Evolutionary conservation across 176 grass and related monocot species (phyloP), one percentile per base, ranked within the genome.

Genomic region (Oryza rufipogon): DNA sequence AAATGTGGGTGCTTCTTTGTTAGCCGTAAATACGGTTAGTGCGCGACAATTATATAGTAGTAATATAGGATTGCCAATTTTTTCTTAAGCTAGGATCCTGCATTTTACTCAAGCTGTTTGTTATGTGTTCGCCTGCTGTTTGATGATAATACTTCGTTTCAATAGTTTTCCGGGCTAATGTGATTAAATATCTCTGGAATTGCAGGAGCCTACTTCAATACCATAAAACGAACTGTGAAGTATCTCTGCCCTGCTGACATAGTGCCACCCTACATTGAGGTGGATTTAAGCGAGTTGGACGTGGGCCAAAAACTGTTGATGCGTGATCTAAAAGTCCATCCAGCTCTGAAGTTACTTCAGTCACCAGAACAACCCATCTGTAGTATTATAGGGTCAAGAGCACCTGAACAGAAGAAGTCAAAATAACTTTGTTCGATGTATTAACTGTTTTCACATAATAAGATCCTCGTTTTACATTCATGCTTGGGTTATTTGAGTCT

Each of bases 191-290:
- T 84, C 71, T 15, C 42, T 41, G 39, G 39, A 79, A 68, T 66
- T 66, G n/a, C 89, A 98, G 96, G 96, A 71, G 89, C 93, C 68
- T 98, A 98, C 64, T 98, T 98, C 79, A 98, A 98, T 81, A 92
- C 89, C 26, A 94, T 98, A 89, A 95, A 95, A 88, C 87, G 91
- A 80, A 98, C 91, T n/a, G 96, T 91, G 13, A 95, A 98, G 64
- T 98, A 68, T 78, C 83, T 98, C 17, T 95, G 96, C 67, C 96
- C 96, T 2, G 96, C 91, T 83, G 93, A 98, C 80, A 98, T 98
- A 25, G 82, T 98, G 45, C 96, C 96, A 15, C 96, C 96, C 96
- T 94, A 94, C 74, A 98, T 98, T 64, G 96, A 98, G 92, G 96
- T 98, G 64, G 96, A 98, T 85, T 47, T 98, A 47, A 98, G 96